Conservation (phyloP, 257 asterid species). For the Vinca minor region DNA sequence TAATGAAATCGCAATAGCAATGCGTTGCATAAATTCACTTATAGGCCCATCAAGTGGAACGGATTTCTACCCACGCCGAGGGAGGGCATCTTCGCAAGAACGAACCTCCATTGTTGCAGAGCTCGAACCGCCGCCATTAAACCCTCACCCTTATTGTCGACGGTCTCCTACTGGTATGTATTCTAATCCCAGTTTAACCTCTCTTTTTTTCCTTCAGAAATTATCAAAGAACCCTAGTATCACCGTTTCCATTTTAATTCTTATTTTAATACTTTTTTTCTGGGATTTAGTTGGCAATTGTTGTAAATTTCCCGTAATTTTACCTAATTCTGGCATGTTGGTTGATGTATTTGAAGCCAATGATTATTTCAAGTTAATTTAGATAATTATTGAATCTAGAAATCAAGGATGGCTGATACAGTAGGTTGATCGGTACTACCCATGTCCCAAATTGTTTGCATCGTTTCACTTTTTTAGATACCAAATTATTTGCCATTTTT, state of each 20-base stretch:
- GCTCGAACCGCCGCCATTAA: too few relatives aligned
- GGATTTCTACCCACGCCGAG: too few relatives aligned
- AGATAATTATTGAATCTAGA: neutral
- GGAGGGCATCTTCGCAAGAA: neutral
- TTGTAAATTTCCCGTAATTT: neutral
- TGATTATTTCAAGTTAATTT: neutral
- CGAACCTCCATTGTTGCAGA: too few relatives aligned
- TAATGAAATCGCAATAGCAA: too few relatives aligned
- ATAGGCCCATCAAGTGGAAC: too few relatives aligned
- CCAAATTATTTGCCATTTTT: too few relatives aligned
- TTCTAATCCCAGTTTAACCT: too few relatives aligned
- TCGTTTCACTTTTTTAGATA: too few relatives aligned
- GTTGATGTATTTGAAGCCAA: neutral
- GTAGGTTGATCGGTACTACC: neutral
- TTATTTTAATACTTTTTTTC: neutral
- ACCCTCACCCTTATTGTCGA: too few relatives aligned
- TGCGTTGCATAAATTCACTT: neutral
- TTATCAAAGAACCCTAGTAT: neutral
- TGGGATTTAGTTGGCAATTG: neutral
- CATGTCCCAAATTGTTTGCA: too few relatives aligned
- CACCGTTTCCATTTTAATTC: neutral
- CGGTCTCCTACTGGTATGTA: neutral
- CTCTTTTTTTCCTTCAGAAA: neutral
- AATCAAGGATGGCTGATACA: too few relatives aligned
- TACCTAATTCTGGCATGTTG: neutral